Conservation (phyloP, 2,329 filamentous ascomycete species). For the Xylaria sp. region DNA sequence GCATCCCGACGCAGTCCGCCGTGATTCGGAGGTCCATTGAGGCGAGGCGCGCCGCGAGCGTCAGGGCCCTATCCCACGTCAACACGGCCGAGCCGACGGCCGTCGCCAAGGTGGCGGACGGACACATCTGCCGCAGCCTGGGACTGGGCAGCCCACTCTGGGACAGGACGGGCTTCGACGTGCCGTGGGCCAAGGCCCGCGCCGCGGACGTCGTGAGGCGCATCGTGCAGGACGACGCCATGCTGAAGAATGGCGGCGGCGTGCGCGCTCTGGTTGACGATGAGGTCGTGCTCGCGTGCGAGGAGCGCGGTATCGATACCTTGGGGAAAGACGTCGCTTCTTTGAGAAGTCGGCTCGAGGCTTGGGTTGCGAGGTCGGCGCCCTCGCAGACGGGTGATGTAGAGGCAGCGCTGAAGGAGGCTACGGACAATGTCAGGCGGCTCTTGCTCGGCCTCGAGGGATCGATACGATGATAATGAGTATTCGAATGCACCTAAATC, state of each 20-base stretch:
- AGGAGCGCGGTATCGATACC: constrained; percentile 73
- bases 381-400: constrained; percentile 40
- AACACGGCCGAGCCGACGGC: constrained; percentile 2
- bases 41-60: constrained; percentile 60
- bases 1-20: constrained; percentile 79
- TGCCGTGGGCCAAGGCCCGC: constrained; percentile 64
- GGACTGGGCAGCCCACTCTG: constrained; percentile 58
- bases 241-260: constrained; percentile 73
- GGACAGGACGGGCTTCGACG: constrained; percentile 61
- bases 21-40: constrained; percentile 65
- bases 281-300: constrained; percentile 76
- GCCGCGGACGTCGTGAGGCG: constrained; percentile 67
- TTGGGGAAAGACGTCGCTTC: constrained; percentile 66
- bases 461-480: constrained; percentile 9
- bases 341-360: constrained; percentile 58
- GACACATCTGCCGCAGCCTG: constrained; percentile 46
- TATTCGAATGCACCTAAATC: not conserved
- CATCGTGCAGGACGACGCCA: constrained; percentile 74
- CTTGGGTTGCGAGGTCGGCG: constrained; percentile 60
- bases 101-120: constrained; percentile 21
- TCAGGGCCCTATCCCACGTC: constrained; percentile 54
- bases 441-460: constrained; percentile 36
- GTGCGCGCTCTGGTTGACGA: constrained; percentile 65
- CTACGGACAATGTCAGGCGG: constrained; percentile 47
- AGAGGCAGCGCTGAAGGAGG: constrained; percentile 51